Evolutionary conservation across 768 basidiomycete genomes (phyloP).

Genomic region (Cyclocybe aegerita): DNA sequence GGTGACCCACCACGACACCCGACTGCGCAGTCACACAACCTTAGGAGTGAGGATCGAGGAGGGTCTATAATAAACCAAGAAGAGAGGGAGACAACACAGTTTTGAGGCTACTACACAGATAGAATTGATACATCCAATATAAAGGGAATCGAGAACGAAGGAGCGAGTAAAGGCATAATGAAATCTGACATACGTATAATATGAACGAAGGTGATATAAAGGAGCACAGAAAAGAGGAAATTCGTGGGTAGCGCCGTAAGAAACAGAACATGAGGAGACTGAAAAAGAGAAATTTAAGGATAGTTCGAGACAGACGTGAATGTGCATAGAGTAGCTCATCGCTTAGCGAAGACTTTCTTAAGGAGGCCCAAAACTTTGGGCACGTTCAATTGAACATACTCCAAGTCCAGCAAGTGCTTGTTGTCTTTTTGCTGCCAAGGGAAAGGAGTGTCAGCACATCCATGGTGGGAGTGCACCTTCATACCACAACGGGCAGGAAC

Average conservation of each 20-base stretch:
- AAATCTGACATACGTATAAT: conserved; percentile 3
- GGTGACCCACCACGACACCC: background rate
- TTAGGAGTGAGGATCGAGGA: background rate
- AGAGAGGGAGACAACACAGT: conserved; percentile 13
- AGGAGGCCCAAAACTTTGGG: conserved; percentile 89
- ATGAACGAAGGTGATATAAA: background rate
- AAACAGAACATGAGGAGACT: conserved; percentile 1
- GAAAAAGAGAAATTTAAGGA: conserved; percentile 4
- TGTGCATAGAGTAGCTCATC: conserved; percentile 41
- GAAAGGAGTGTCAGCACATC: conserved; percentile 1
- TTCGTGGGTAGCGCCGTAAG: background rate
- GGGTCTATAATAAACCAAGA: conserved; percentile 1
- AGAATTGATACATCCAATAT: conserved; percentile 36
- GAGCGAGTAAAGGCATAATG: conserved; percentile 15
- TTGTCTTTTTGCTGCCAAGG: conserved; percentile 94
- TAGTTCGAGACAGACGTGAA: conserved; percentile 3
- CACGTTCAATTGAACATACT: conserved; percentile 97
- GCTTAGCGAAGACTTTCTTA: conserved; percentile 92
- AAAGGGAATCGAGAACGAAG: conserved; percentile 12
- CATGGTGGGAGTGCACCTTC: background rate
- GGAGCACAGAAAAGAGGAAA: conserved; percentile 1
- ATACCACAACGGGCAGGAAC: background rate
- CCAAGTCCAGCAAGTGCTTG: conserved; percentile 92
- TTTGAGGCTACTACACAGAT: conserved; percentile 18
- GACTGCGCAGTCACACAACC: background rate